Evolutionary conservation across 2,329 filamentous ascomycete species (phyloP).

Genomic region (Cercospora berteroae): DNA sequence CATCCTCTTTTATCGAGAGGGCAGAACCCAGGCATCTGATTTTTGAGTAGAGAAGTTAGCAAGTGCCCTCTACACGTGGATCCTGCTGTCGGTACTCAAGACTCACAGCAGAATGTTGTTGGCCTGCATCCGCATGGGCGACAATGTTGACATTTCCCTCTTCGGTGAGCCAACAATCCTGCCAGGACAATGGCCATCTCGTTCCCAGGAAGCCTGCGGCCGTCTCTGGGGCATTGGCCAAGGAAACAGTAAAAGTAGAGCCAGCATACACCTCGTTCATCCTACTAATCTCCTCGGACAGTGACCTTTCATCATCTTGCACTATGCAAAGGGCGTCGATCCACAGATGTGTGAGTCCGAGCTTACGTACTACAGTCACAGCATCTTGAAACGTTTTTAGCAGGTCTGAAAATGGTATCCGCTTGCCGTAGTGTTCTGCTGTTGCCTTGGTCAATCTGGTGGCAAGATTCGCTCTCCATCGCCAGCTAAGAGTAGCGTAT

Average conservation of each 20-base stretch:
- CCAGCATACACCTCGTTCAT: background rate
- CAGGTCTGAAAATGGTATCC: background rate
- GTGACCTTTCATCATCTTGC: background rate
- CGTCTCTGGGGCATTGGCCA: background rate
- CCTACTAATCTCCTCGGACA: background rate
- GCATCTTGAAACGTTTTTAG: background rate
- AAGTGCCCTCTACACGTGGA: background rate
- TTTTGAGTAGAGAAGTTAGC: background rate
- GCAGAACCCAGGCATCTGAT: background rate
- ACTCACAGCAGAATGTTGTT: background rate
- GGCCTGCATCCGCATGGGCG: background rate
- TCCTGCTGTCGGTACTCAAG: background rate
- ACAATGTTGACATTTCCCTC: background rate
- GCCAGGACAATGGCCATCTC: background rate
- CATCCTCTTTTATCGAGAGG: background rate
- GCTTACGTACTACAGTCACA: background rate
- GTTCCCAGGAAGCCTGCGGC: background rate
- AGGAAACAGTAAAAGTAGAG: background rate
- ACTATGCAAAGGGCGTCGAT: background rate
- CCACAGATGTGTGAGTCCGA: background rate
- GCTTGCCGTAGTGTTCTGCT: background rate
- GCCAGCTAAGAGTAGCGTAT: background rate
- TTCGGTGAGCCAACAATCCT: background rate
- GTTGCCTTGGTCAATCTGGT: background rate
- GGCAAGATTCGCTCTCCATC: background rate